Evolutionary conservation across 345 rosid genomes (phyloP), one percentile per base, ranked within the genome.

Genomic region (Syzygium jambos): DNA sequence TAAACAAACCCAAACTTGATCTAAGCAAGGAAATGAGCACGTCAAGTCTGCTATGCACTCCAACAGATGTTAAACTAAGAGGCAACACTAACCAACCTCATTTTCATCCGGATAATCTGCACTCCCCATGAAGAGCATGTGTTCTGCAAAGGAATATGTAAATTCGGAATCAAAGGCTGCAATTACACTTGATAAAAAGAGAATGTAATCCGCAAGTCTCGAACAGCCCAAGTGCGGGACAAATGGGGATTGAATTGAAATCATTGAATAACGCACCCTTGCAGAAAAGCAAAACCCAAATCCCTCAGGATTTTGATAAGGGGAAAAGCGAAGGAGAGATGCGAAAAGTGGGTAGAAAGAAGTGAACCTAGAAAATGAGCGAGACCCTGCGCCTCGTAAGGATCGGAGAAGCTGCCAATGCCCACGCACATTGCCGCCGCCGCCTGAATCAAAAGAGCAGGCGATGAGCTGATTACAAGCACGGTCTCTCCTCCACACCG

Each of bases 101-200:
- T 98, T 98, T 88, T 98, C 99, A 85, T 98, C 98, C 7, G 99
- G 98, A 91, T 95, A 98, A 63, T 93, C 97, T 13, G 92, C 87
- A 90, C 99, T 98, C 85, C 99, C 99, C 99, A 98, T 96, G 93
- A 96, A 98, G n/a, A 98, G 96, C 99, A 98, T 98, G 94, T 98
- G 99, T 87, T 98, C 99, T 96, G 93, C 87, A 87, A 13, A 89
- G 86, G 88, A 34, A 84, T 38, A 49, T 27, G n/a, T 43, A 19
- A 63, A 2, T 25, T 16, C 11, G 83, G 23, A 65, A 51, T 68
- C 27, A 86, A 65, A 73, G 82, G 49, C 49, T 38, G 82, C 82
- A 73, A 9, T 19, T 21, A 38, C 4, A 34, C 27, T 14, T 8
- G 49, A 25, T 51, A 11, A n/a, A n/a, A 86, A 43, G 29, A 61